Base-by-base conservation (phyloP, 345 rosid species). In the Rhizophora apiculata region DNA sequence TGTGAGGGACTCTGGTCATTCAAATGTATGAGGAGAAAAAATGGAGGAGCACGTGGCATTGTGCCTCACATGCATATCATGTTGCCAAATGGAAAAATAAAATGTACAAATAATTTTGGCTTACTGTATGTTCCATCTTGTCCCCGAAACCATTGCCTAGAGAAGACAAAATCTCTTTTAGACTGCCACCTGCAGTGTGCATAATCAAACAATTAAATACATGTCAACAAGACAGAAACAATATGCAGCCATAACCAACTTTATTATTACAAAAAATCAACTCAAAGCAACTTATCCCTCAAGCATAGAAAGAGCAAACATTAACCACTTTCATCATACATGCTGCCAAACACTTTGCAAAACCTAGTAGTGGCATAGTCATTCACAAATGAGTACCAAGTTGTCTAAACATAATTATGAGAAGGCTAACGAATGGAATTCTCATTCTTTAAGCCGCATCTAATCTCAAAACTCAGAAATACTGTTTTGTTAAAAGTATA, bases 51-150 rank as follows among this genome's bases (percentile, higher is more conserved):
- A 57, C 58, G 30, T 37, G 16, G 27, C 58, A 56, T 22, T 15
- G 2, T 18, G 21, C 11, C 22, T 26, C 36, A 21, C 8, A 48
- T 2, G 18, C 19, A 61, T n/a, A 57, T 20, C 59, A 39, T 39
- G 48, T 37, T 30, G 68, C 59, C 21, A 18, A 27, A 75, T 68
- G 51, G 10, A 10, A 61, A 34, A 24, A 56, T 65, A 49, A 49
- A 64, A 69, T 52, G 53, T 60, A 60, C 52, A 24, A 68, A 26
- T 58, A 24, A 22, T 63, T 62, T 71, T 71, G 48, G 48, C 99
- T 88, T 84, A 95, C 99, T 89, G 60, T 95, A 95, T 79, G 93
- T 85, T 66, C 99, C 99, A 81, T 95, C 99, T 82, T 90, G 98
- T 62, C 91, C 92, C 66, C 82, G 85, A 81, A 95, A 89, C 99